Evolutionary conservation across 176 grass and related monocot species (phyloP), one percentile per base, ranked within the genome.

Genomic region (Aegilops umbellulata): DNA sequence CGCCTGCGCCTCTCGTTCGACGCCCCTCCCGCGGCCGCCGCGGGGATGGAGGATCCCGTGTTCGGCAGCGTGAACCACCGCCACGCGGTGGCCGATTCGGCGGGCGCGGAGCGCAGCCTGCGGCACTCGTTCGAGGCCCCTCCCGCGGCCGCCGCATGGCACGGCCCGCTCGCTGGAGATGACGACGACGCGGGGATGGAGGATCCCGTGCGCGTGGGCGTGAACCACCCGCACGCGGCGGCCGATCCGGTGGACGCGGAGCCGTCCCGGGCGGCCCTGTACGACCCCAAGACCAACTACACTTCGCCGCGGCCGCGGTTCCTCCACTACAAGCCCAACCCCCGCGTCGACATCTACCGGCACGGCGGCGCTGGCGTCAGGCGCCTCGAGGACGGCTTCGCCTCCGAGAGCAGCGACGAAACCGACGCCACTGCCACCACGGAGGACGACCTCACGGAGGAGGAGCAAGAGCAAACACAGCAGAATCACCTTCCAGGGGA

Each of bases 201-300:
- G 44, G 66, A 85, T 6, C 57, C 51, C 16, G 15, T 55, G 5
- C 4, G 47, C 15, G 14, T 51, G 47, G 1, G 15, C 47, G 49
- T 53, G 49, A 0, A 15, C 49, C 82, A 57, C 7, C 74, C 77
- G 39, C 73, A 36, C 34, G n/a, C 10, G 34, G 39, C 31, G n/a
- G 68, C 68, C 25, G 88, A 77, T 42, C 38, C 87, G 38, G 64
- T 20, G 58, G 79, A 90, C 1, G 35, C 13, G 22, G 74, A 77
- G 64, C 71, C 55, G 36, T 71, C 60, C 63, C 69, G 25, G 24
- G 83, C 15, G 46, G 91, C 78, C 14, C 86, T 94, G 31, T 98
- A 98, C 66, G 90, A 98, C 36, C 97, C 97, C 79, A 90, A 90
- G 86, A 95, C 88, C 8, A 98, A 98, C 76, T 98, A 91, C 60